Conservation (phyloP, 1,284 basidiomycete genomes). For the Heterobasidion parviporum region DNA sequence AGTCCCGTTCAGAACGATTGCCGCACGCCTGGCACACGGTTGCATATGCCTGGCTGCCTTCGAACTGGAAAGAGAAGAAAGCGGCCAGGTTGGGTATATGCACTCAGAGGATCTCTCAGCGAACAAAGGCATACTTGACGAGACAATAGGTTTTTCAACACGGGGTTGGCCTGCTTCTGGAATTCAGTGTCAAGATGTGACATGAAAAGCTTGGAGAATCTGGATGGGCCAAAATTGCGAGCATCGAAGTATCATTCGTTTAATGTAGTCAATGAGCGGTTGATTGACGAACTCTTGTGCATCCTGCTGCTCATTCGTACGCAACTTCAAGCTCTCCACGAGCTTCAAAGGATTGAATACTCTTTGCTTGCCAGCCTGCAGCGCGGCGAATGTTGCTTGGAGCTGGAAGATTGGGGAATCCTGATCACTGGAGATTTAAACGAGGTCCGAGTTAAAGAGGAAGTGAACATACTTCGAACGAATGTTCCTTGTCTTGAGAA, state of each 20-base stretch:
- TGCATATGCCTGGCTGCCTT: conserved; percentile 74
- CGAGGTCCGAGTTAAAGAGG: background rate
- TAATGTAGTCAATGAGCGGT: background rate
- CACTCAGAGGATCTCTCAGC: background rate
- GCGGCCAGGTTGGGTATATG: conserved; percentile 1
- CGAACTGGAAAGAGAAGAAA: conserved; percentile 48
- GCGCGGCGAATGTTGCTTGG: conserved; percentile 72
- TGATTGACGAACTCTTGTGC: conserved; percentile 72
- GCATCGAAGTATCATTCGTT: background rate
- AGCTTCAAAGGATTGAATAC: conserved; percentile 79
- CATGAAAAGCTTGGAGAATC: conserved; percentile 92
- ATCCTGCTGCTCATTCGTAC: conserved; percentile 84
- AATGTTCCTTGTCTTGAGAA: conserved; percentile 37
- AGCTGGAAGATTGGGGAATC: conserved; percentile 69
- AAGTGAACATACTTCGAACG: conserved; percentile 39
- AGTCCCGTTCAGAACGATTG: conserved; percentile 54
- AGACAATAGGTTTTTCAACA: conserved; percentile 57
- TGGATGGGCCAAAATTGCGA: conserved; percentile 22
- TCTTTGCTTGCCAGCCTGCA: conserved; percentile 62
- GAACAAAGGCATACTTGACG: conserved; percentile 47
- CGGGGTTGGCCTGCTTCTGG: conserved; percentile 58
- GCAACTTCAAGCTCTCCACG: conserved; percentile 74
- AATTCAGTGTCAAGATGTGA: conserved; percentile 80
- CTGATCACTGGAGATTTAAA: conserved; percentile 21
- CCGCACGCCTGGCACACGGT: conserved; percentile 70